Percentiles rank a stretch among this genome's conserved stretches.
phyloP scores from a whole-genome alignment of 2,329 filamentous ascomycete species.

The Cytospora piceae region DNA sequence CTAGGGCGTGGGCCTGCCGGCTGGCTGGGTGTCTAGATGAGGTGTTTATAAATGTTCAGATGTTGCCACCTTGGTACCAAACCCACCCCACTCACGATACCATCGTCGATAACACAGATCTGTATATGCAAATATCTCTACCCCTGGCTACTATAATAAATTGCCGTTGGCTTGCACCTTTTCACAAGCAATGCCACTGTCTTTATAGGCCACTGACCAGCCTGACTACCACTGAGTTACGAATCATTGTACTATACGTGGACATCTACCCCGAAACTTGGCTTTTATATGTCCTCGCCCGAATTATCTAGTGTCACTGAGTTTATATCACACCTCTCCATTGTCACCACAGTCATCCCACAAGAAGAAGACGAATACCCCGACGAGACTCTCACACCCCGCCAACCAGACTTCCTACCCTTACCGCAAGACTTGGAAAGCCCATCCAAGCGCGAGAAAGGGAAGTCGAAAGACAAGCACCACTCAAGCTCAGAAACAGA shows the following conservation, averaged over 20 bases:
- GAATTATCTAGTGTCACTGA: conserved; percentile 20
- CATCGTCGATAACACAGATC: conserved; percentile 10
- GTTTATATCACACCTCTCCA: conserved; percentile 20
- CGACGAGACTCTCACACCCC: conserved; percentile 22
- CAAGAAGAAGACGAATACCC: conserved; percentile 5
- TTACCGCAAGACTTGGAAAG: conserved; percentile 1
- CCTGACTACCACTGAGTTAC: not conserved
- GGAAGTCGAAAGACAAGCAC: not conserved
- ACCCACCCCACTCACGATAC: conserved; percentile 22
- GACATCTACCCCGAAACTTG: not conserved
- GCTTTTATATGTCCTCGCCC: conserved; percentile 25
- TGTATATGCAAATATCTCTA: not conserved
- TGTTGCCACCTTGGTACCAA: conserved; percentile 30
- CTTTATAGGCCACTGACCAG: conserved; percentile 7
- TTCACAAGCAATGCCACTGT: not conserved
- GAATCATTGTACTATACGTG: not conserved
- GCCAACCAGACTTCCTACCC: conserved; percentile 14
- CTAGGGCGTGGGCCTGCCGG: conserved; percentile 12
- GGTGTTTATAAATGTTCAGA: conserved; percentile 25
- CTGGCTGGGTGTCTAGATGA: conserved; percentile 11
- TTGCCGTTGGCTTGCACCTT: conserved; percentile 9
- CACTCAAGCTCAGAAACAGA: conserved; percentile 40
- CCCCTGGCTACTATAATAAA: conserved; percentile 9
- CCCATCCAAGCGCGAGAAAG: not conserved
- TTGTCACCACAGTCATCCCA: conserved; percentile 2